phyloP scores from a whole-genome alignment of 306 rosid genomes.

The Mucuna pruriens region DNA sequence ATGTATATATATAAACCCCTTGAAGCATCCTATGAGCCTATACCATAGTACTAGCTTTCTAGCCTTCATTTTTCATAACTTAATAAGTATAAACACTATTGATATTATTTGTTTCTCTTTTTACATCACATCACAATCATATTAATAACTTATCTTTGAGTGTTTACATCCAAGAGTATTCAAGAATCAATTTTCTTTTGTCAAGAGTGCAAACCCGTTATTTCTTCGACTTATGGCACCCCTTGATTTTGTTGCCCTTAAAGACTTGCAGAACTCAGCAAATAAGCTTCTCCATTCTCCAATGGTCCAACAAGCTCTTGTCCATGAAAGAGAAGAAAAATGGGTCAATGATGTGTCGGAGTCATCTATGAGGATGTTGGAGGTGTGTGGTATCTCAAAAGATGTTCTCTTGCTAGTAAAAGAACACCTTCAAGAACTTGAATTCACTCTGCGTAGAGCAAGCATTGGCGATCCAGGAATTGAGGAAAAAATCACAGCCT shows the following conservation, averaged over 20 bases:
- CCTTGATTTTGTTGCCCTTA: slow-evolving; percentile 61
- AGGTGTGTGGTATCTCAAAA: slow-evolving; percentile 61
- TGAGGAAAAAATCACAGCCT: slow-evolving; percentile 43
- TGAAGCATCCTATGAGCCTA: slow-evolving; percentile 9
- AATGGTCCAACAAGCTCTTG: slow-evolving; percentile 48
- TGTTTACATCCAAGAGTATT: too few species aligned
- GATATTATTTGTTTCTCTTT: too few species aligned
- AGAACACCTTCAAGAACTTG: slow-evolving; percentile 65
- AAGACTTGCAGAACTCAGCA: slow-evolving; percentile 59
- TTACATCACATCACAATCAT: too few species aligned
- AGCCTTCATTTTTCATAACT: too few species aligned
- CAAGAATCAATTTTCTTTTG: too few species aligned
- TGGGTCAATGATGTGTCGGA: slow-evolving; percentile 60
- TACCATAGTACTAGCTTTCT: slow-evolving; percentile 20
- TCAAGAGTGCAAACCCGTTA: background rate
- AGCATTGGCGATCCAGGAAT: slow-evolving; percentile 43
- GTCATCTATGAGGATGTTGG: slow-evolving; percentile 62
- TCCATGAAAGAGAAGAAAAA: slow-evolving; percentile 49
- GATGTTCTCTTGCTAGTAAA: slow-evolving; percentile 60
- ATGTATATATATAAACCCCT: slow-evolving; percentile 23
- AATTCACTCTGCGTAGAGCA: slow-evolving; percentile 49
- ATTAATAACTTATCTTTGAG: too few species aligned
- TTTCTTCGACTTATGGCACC: slow-evolving; percentile 40
- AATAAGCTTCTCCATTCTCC: slow-evolving; percentile 63
- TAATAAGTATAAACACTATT: too few species aligned